Base-by-base conservation (phyloP, 2,329 filamentous ascomycete species). In the Colletotrichum sp. region DNA sequence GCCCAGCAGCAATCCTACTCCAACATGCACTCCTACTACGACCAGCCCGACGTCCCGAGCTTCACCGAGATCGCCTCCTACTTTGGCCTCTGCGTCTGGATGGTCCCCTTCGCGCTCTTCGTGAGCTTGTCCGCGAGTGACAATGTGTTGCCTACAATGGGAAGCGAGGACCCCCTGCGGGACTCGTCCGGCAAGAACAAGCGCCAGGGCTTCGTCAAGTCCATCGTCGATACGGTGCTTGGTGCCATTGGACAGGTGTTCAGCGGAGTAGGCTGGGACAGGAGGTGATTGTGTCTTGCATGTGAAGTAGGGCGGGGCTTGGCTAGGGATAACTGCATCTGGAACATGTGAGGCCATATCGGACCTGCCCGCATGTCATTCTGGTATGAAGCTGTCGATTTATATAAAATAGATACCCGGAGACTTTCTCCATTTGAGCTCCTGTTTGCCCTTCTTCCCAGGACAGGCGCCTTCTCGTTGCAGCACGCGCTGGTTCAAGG, bases 31-130 rank as follows among this genome's bases (percentile, higher is more conserved):
- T 90, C 92, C 70, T 89, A 91, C 82, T 93, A 94, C 82, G 92
- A 95, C 78, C 87, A 89, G 74, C 87, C 88, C 71, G 86, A 92
- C 68, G 83, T 95, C 60, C 97, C 97, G 0, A 93, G 91, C 49
- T 99, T 99, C 84, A 96, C 95, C 21, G 95, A 99, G 87, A 97
- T 99, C 60, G 96, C 97, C 0, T 96, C 95, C 0, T 99, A 97
- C 86, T 99, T 99, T 82, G 97, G 97, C 1, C 88, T 99, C 3
- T 98, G 96, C 81, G 96, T 99, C 1, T 99, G 97, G 97, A 90
- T 99, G 2, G 95, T 99, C 1, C 97, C 97, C 0, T 99, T 99
- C 83, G 93, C 96, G 18, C 89, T 99, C 16, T 99, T 99, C 82
- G 96, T 99, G 67, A 98, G 95, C 81, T 86, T 99, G 57, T 98